Evolutionary conservation across 495 filamentous ascomycete genomes (phyloP), one percentile per base, ranked within the genome.

Genomic region (Gamarada debralockiae): DNA sequence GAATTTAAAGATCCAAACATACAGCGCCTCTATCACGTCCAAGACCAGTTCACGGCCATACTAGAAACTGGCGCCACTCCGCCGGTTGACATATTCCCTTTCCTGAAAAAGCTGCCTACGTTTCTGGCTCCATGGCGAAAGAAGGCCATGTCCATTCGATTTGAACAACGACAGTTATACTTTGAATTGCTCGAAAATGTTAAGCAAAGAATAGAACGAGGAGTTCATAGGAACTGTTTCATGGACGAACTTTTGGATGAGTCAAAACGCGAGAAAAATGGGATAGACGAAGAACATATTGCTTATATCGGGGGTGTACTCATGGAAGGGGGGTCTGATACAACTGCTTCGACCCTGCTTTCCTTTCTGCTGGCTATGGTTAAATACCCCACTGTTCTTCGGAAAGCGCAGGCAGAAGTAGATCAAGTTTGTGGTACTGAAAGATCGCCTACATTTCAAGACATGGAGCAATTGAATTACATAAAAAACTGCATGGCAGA

Each of bases 381-480:
- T 17, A 27, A 53, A 23, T 46, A 61, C 42, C 58, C 62, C 12
- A 9, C 48, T 33, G 52, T 43, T 7, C 61, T 65, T 34, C 42
- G 33, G 21, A 43, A 53, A 22, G 42, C 65, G 2, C 65, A 66
- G 48, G 59, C 57, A 22, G 65, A 67, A 25, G 45, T 67, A 18
- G 65, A 68, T 50, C 38, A 36, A 13, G 43, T 66, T 14, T 61
- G 57, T 39, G 58, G 50, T 20, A 49, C 25, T 45, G 63, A 23
- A 56, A 65, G 52, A 41, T 55, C 50, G 15, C 53, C 53, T n/a
- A 46, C 33, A 3, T 25, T 43, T 23, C 15, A 47, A 20, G 48
- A 53, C 20, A 14, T 48, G n/a, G 47, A 44, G 9, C 12, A 57
- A 15, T 38, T 62, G 25, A 59, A 53, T 17, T 52, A 18, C 21